These are phyloP conservation scores for Biscogniauxia marginata DNA, from an alignment of 2,329 filamentous ascomycete genomes.

Conservation along the genomic window DNA sequence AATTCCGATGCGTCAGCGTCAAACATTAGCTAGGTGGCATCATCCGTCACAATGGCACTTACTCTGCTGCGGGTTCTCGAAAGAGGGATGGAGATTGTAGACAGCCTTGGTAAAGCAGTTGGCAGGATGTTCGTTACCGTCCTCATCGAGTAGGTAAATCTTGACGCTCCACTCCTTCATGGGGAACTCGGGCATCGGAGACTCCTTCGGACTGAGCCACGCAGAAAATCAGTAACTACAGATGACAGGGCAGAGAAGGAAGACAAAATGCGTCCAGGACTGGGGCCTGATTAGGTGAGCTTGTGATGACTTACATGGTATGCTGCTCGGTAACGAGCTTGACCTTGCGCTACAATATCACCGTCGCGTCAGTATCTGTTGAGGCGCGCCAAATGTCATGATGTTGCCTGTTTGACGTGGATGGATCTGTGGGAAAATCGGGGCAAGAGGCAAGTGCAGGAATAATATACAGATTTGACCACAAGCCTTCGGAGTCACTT, in stretches of 20 bases:
- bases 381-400: neutral
- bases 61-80: conserved; percentile 85
- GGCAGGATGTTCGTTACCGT: conserved; percentile 79
- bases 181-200: conserved; percentile 82
- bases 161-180: conserved; percentile 91
- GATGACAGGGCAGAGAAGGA: neutral
- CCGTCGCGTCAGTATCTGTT: conserved; percentile 20
- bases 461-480: neutral
- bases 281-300: conserved; percentile 2
- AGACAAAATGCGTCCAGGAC: neutral
- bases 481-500: conserved; percentile 5
- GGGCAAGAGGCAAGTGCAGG: neutral
- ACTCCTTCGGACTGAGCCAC: conserved; percentile 67
- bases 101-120: conserved; percentile 87
- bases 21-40: neutral
- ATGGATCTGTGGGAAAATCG: neutral
- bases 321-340: conserved; percentile 92
- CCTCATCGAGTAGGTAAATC: conserved; percentile 79
- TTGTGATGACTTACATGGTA: conserved; percentile 66
- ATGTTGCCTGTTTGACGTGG: neutral
- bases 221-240: conserved; percentile 12
- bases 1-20: conserved; percentile 11
- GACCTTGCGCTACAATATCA: conserved; percentile 71
- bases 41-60: conserved; percentile 37
- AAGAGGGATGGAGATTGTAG: conserved; percentile 92